These are phyloP conservation scores for Claviceps spartinae DNA, from an alignment of 2,329 filamentous ascomycete genomes.

Conservation along the genomic window DNA sequence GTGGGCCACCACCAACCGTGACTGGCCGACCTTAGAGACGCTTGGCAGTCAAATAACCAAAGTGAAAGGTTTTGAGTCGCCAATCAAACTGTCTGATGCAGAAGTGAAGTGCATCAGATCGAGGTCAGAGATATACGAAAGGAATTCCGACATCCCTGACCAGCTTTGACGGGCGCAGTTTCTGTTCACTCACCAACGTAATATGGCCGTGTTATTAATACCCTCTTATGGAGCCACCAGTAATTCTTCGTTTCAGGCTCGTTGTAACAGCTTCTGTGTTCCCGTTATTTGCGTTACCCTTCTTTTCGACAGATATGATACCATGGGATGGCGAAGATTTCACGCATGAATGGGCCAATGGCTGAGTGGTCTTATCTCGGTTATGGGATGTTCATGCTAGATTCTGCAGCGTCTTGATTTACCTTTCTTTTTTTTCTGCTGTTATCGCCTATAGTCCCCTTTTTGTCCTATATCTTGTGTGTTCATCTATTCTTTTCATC, in stretches of 20 bases:
- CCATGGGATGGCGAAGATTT: slow-evolving; percentile 10
- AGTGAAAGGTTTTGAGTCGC: too few species aligned
- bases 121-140: background rate
- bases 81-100: background rate
- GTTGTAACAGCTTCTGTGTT: slow-evolving; percentile 6
- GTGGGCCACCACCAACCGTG: slow-evolving; percentile 18
- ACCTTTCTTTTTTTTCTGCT: slow-evolving; percentile 10
- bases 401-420: slow-evolving; percentile 8
- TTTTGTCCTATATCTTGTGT: slow-evolving; percentile 8
- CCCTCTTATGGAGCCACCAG: background rate
- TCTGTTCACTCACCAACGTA: background rate
- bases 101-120: background rate
- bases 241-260: slow-evolving; percentile 3
- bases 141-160: background rate
- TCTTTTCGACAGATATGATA: slow-evolving; percentile 13
- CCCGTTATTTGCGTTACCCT: slow-evolving; percentile 5
- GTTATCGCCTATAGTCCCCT: background rate
- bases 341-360: slow-evolving; percentile 2
- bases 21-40: slow-evolving; percentile 12
- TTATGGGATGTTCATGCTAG: slow-evolving; percentile 5
- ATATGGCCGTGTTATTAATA: background rate
- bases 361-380: slow-evolving; percentile 2
- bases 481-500: background rate
- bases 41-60: slow-evolving; percentile 4
- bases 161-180: background rate